Evolutionary conservation across 768 basidiomycete species (phyloP), one percentile per base, ranked within the genome.

Genomic region (Chiua virens): DNA sequence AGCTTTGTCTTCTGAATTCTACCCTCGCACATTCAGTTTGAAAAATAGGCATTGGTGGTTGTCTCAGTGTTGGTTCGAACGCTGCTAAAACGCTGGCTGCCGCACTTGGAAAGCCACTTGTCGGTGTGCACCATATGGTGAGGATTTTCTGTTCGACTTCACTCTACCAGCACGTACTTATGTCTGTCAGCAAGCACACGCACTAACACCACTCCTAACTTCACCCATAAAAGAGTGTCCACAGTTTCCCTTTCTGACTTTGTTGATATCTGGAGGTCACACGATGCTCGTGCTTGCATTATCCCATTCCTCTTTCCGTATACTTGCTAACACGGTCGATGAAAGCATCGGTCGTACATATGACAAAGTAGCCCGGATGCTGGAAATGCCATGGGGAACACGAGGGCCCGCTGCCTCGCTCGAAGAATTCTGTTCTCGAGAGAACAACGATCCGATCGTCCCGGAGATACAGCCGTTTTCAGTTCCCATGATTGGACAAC

Each of bases 91-190:
- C 85, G 0, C 73, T 98, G 3, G 92, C 93, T 1, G 87, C 91
- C 0, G 85, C 84, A 0, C 73, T 82, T 13, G 75, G 79, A 37
- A 89, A 92, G 60, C 94, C 93, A 1, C 52, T 96, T 5, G 80
- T 96, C 3, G 93, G 93, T 4, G 90, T 97, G 7, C 92, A 98
- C 69, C 95, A 98, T 62, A 98, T 98, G 95, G 94, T 92, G 34
- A 42, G 42, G 74, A 37, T 25, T 27, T 1, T 30, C 20, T 27
- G 17, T 30, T 9, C 9, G 7, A 9, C 21, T 28, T 2, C n/a
- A 5, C 20, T 44, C n/a, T 47, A 36, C 37, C 50, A 32, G 32
- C 5, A n/a, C 4, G 1, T 3, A 34, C 55, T 28, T 37, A 53
- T 34, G 14, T 46, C 34, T 32, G 27, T 37, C 58, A 94, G 92